Evolutionary conservation across 768 basidiomycete genomes (phyloP), one percentile per base, ranked within the genome.

Genomic region (Tylopilus cervinicoccineus): DNA sequence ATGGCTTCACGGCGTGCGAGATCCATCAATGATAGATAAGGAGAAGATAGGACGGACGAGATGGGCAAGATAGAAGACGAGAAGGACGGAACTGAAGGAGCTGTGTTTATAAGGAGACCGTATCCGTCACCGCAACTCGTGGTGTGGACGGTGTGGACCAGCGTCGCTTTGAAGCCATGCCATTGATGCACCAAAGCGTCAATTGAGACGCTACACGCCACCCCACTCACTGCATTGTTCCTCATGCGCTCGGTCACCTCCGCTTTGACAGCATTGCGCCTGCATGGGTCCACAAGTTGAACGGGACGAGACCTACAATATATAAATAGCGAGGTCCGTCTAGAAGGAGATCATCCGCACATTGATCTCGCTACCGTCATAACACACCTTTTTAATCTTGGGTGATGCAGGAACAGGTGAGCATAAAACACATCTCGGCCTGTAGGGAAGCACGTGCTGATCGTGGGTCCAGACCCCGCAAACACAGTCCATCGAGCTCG

Each of bases 41-140:
- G 45, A 36, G 62, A 57, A 56, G 59, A 62, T 64, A 63, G 48
- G 24, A 50, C 55, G 60, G 62, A 57, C 10, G 43, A 34, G 48
- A 62, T 47, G 43, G 17, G 43, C 42, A 33, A 54, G 57, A 62
- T 60, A 53, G 62, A 63, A 61, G 62, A 52, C 47, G 52, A 50
- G 62, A 66, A 60, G 53, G 36, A 36, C 60, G 60, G 62, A 62
- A 60, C 50, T 62, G 56, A 62, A 53, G 43, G 50, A 43, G 45
- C 56, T 37, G 52, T 48, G 59, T 47, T 55, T 59, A 60, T 60
- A 55, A 50, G 55, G 51, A 41, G 45, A 16, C 27, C 40, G 48
- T 55, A 55, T 57, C 65, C 62, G 55, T 60, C 54, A 38, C 52
- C 51, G 52, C 59, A 52, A 54, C 48, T 53, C 56, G 52, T 55